Conservation (phyloP, 2,329 filamentous ascomycete species). For the Botrytis paeoniae region DNA sequence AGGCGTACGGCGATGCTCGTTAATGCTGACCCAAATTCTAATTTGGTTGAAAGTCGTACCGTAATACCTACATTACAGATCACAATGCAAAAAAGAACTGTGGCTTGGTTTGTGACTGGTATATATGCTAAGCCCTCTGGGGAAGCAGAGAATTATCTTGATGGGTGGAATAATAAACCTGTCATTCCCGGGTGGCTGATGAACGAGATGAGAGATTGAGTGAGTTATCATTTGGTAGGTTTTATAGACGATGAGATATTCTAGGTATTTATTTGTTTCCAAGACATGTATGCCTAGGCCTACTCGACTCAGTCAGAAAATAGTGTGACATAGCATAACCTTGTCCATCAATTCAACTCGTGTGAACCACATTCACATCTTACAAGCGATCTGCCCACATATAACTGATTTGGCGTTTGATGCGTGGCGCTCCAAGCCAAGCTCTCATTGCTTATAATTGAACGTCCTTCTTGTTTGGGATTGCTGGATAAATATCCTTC, state of each 20-base stretch:
- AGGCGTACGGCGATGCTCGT: constrained; percentile 57
- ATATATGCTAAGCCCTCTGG: constrained; percentile 67
- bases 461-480: neutral
- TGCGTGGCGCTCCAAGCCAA: neutral
- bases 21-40: constrained; percentile 76
- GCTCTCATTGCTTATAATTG: neutral
- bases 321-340: neutral
- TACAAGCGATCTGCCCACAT: neutral
- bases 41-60: constrained; percentile 69
- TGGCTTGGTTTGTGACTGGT: constrained; percentile 65
- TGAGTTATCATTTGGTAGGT: neutral
- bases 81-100: constrained; percentile 55
- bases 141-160: constrained; percentile 51
- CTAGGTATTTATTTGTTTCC: neutral
- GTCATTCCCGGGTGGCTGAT: constrained; percentile 58
- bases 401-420: neutral
- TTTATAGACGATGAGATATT: neutral
- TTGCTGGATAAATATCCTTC: constrained; percentile 10
- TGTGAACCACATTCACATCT: neutral
- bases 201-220: constrained; percentile 31
- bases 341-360: neutral
- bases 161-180: constrained; percentile 60
- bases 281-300: neutral
- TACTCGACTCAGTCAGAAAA: neutral
- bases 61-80: constrained; percentile 67